Evolutionary conservation across 257 asterid species (phyloP), one percentile per base, ranked within the genome.

Genomic region (Gentiana dahurica): DNA sequence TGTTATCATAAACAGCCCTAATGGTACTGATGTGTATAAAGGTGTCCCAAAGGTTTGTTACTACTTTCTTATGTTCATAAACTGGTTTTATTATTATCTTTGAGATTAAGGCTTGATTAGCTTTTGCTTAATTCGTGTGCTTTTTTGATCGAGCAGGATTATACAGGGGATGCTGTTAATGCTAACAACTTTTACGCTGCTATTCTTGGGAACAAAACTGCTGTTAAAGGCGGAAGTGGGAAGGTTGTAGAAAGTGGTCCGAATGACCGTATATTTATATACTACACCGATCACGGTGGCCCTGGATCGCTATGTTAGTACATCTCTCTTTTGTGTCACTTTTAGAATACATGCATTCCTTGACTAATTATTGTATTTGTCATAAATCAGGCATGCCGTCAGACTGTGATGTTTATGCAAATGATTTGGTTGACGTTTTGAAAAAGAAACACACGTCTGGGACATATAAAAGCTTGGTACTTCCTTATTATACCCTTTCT

Each of bases 201-300:
- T 56, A 73, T 90, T 62, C 95, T 84, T 49, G 97, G 96, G 36
- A 35, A 90, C 77, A 86, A 74, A 81, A 46, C 79, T 73, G 94
- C 93, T 43, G 47, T 86, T 48, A 77, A 57, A 4, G 97, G 97
- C 36, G 97, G 96, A 32, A 90, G 95, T 6, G 95, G 96, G 51
- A 90, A 90, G 85, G 95, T 90, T 53, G 79, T 90, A 8, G 79
- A 90, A 55, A 90, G 97, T 46, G 89, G 91, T 58, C 95, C 96
- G 12, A 71, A 86, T 60, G 97, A 90, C 70, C 94, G 79, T 53
- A 82, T 90, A 62, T 87, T 90, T 74, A 51, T 90, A 54, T 90
- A 75, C 70, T 90, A 86, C 64, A 61, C 96, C 5, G 97, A 90
- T 69, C 97, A 86, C 62, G 97, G 97, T 37, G 95, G 95, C 54